phyloP scores from a whole-genome alignment of 495 filamentous ascomycete genomes.

The Aspergillus campestris region DNA sequence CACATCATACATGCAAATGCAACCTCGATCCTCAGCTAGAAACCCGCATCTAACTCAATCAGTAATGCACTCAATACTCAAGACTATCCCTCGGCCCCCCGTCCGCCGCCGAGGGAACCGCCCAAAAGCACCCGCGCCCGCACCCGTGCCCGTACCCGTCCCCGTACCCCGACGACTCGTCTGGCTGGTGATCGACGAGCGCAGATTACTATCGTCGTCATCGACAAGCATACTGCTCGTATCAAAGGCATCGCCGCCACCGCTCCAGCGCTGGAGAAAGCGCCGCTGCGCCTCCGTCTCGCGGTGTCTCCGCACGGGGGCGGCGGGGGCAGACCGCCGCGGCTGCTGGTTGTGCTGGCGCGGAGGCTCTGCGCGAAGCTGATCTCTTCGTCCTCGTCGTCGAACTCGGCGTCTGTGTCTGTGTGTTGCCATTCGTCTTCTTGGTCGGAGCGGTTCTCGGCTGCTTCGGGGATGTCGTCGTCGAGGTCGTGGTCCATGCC shows the following conservation, averaged over 20 bases:
- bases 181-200: slow-evolving; percentile 35
- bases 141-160: background rate
- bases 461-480: slow-evolving; percentile 37
- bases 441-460: slow-evolving; percentile 20
- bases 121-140: slow-evolving; percentile 17
- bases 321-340: slow-evolving; percentile 22
- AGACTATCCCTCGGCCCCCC: slow-evolving; percentile 36
- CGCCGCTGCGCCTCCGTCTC: slow-evolving; percentile 38
- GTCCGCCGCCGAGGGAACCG: slow-evolving; percentile 30
- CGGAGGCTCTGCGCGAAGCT: slow-evolving; percentile 25
- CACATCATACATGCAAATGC: too few relatives aligned
- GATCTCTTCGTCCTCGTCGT: slow-evolving; percentile 32
- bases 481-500: slow-evolving; percentile 28
- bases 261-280: slow-evolving; percentile 40
- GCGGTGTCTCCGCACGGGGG: slow-evolving; percentile 12
- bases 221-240: slow-evolving; percentile 35
- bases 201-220: slow-evolving; percentile 28
- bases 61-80: slow-evolving; percentile 13
- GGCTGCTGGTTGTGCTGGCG: slow-evolving; percentile 33
- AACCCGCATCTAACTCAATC: background rate
- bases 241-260: slow-evolving; percentile 34
- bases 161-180: slow-evolving; percentile 21
- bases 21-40: too few relatives aligned
- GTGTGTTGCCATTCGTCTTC: slow-evolving; percentile 59
- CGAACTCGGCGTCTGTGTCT: slow-evolving; percentile 68